Base-by-base conservation (phyloP, 2,329 filamentous ascomycete species). In the Neoarthrinium moseri region DNA sequence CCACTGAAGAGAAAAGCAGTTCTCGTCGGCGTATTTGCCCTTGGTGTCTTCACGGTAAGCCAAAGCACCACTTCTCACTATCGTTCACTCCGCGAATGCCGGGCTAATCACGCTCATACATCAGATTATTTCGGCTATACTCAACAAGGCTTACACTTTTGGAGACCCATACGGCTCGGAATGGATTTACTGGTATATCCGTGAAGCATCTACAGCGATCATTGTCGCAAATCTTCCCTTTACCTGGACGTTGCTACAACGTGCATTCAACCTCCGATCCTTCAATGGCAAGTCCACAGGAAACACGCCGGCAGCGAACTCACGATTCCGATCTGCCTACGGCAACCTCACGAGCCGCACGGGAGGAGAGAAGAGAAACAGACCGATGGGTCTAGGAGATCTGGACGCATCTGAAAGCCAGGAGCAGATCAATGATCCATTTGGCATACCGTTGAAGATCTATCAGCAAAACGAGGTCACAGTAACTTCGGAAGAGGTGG, bases 1-100 rank as follows among this genome's bases (percentile, higher is more conserved):
- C 64, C 70, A 5, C 32, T 66, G 2, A 76, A 71, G 56, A 73
- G 78, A 55, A 84, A 83, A 60, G 43, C 73, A 0, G 67, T 80
- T 1, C 68, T 84, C 1, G 67, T 67, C 38, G 59, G 58, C 4
- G 65, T 77, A 21, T 75, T 77, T 47, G 63, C 67, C 8, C 54
- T 77, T 24, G 73, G 73, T 7, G 50, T 64, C 27, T 77, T 77
- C 41, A 74, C 73, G 1, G 72, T 74, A 63, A 48, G 69, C 15
- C 10, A 17, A n/a, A 22, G 3, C 24, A 13, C 34, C 12, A 21
- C 11, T 15, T 21, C 22, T 6, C 12, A 7, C n/a, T n/a, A n/a
- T n/a, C n/a, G n/a, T n/a, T n/a, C n/a, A n/a, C n/a, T n/a, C n/a
- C n/a, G n/a, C n/a, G n/a, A n/a, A n/a, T n/a, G n/a, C n/a, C n/a